Conservation (phyloP, 1,284 basidiomycete genomes). For the Cutaneotrichosporon spelunceum region DNA sequence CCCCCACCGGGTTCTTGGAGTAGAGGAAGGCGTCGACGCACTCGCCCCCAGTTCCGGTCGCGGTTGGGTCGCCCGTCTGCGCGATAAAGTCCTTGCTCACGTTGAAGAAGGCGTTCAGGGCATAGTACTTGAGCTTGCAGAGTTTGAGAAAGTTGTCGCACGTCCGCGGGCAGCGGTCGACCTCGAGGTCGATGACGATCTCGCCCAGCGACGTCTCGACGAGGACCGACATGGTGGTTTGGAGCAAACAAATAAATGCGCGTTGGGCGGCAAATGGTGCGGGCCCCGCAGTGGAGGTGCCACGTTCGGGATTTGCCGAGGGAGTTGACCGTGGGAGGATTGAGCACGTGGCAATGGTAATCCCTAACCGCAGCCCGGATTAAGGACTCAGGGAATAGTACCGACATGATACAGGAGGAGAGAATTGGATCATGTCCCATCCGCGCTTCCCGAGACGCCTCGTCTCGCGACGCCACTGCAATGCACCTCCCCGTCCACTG, state of each 20-base stretch:
- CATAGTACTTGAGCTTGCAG: constrained; percentile 95
- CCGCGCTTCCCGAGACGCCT: too few relatives aligned
- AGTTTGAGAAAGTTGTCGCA: constrained; percentile 96
- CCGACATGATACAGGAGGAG: too few relatives aligned
- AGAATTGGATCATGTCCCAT: too few relatives aligned
- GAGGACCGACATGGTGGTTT: constrained; percentile 75
- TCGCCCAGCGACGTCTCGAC: constrained; percentile 95
- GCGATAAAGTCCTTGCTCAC: constrained; percentile 96
- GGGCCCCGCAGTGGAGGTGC: neutral
- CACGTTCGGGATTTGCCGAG: neutral
- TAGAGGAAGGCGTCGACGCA: constrained; percentile 66
- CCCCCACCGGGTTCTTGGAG: constrained; percentile 50
- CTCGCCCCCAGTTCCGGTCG: constrained; percentile 88
- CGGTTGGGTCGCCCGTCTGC: constrained; percentile 91
- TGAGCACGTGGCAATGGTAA: neutral
- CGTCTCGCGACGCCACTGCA: too few relatives aligned
- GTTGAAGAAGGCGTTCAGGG: constrained; percentile 94
- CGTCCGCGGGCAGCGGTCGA: constrained; percentile 81
- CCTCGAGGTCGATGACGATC: constrained; percentile 91
- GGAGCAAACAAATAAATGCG: neutral
- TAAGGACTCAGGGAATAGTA: too few relatives aligned
- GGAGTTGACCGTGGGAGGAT: neutral
- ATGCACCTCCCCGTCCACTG: too few relatives aligned
- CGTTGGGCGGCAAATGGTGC: constrained; percentile 1
- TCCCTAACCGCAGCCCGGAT: too few relatives aligned